Evolutionary conservation across 495 filamentous ascomycete genomes (phyloP).

Genomic region (Cryomyces minteri): DNA sequence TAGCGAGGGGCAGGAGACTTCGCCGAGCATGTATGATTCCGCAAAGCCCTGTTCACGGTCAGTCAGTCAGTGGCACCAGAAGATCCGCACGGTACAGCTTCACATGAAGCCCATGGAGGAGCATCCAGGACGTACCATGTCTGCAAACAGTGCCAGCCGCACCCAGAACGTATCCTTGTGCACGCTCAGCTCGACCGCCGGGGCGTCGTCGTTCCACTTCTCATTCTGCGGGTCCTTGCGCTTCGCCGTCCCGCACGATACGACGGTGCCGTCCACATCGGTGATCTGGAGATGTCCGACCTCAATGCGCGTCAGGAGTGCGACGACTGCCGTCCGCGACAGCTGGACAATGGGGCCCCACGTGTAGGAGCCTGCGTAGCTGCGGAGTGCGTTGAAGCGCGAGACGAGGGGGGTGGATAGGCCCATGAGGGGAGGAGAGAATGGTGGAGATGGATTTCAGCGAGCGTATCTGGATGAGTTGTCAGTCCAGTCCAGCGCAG

Average conservation of each 20-base stretch:
- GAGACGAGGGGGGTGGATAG: conserved; percentile 9
- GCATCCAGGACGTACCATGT: conserved; percentile 26
- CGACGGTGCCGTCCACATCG: conserved; percentile 20
- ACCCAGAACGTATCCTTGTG: conserved; percentile 47
- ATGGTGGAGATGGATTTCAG: no score
- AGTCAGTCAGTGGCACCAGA: not conserved
- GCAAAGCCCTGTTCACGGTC: conserved; percentile 30
- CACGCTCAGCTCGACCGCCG: conserved; percentile 28
- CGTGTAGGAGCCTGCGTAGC: conserved; percentile 14
- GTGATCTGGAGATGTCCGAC: conserved; percentile 22
- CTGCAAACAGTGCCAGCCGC: conserved; percentile 41
- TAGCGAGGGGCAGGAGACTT: conserved; percentile 42
- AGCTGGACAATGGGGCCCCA: conserved; percentile 26
- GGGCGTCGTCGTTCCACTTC: conserved; percentile 3
- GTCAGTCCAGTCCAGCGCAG: no score
- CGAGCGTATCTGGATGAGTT: no score
- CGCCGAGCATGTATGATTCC: conserved; percentile 51
- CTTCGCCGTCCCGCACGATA: conserved; percentile 15
- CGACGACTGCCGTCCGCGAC: conserved; percentile 21
- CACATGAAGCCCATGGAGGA: conserved; percentile 1
- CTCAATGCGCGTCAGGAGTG: conserved; percentile 21
- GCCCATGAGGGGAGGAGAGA: conserved; percentile 1
- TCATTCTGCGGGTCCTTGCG: conserved; percentile 4
- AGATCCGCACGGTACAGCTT: not conserved
- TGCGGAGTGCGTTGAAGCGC: conserved; percentile 10